Evolutionary conservation across 192 early-diverging fungal species (phyloP).

Genomic region (Coemansia sp.): DNA sequence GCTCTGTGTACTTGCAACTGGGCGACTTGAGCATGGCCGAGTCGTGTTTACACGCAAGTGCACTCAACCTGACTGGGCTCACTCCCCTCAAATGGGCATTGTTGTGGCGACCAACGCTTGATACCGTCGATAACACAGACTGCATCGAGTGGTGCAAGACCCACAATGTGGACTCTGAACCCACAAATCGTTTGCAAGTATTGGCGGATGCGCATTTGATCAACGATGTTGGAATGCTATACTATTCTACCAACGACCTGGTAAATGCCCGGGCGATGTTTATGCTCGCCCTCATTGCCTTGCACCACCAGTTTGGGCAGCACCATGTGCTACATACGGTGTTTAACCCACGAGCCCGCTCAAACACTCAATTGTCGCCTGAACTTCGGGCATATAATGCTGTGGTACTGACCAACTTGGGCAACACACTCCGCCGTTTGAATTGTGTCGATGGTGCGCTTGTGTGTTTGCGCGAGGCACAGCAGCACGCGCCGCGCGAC

Average conservation of each 20-base stretch:
- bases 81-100: slow-evolving; percentile 23
- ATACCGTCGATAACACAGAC: slow-evolving; percentile 4
- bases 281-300: slow-evolving; percentile 11
- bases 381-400: slow-evolving; percentile 28
- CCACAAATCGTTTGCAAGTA: too few relatives aligned
- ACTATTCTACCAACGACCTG: slow-evolving; percentile 25
- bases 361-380: not conserved
- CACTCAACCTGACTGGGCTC: slow-evolving; percentile 37
- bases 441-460: slow-evolving; percentile 24
- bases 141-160: slow-evolving; percentile 19
- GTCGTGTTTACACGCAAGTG: slow-evolving; percentile 52
- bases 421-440: slow-evolving; percentile 30
- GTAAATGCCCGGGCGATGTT: slow-evolving; percentile 24
- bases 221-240: slow-evolving; percentile 44
- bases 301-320: not conserved
- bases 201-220: slow-evolving; percentile 30
- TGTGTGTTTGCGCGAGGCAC: slow-evolving; percentile 21
- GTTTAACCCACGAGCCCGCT: slow-evolving; percentile 3
- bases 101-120: slow-evolving; percentile 23
- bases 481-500: slow-evolving; percentile 23
- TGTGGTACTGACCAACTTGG: slow-evolving; percentile 38
- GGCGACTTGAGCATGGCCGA: slow-evolving; percentile 50
- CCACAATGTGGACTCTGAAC: slow-evolving; percentile 10
- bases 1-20: slow-evolving; percentile 48
- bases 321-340: slow-evolving; percentile 24